Percentiles rank a stretch among this genome's conserved stretches.
Conservation (phyloP, 768 basidiomycete species). For the Suillus discolor region DNA sequence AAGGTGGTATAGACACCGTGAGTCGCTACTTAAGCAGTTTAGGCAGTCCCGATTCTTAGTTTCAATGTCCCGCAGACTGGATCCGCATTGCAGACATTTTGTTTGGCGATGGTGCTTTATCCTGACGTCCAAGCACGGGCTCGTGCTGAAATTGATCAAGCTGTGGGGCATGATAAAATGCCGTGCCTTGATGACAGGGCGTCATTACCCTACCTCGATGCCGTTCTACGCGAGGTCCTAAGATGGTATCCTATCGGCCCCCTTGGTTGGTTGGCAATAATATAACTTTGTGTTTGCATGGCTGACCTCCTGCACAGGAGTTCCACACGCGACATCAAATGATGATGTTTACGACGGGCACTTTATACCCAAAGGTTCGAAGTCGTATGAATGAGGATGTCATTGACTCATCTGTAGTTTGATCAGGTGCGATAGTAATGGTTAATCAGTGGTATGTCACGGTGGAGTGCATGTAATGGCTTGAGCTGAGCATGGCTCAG, state of each 20-base stretch:
- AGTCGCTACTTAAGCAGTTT: neutral
- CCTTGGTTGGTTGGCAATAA: constrained; percentile 15
- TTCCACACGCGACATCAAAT: constrained; percentile 22
- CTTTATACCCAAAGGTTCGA: constrained; percentile 52
- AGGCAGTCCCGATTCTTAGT: neutral
- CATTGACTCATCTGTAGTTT: neutral
- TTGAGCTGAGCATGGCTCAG: no score
- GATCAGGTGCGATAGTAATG: no score
- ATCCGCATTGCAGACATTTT: constrained; percentile 18
- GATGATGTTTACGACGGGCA: constrained; percentile 32
- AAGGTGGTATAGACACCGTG: constrained; percentile 5
- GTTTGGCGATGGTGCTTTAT: constrained; percentile 31
- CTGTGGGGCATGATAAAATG: constrained; percentile 19
- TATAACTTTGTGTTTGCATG: neutral
- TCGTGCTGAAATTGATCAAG: constrained; percentile 30
- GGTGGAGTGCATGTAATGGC: no score
- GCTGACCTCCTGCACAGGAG: constrained; percentile 9
- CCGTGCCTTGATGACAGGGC: constrained; percentile 10
- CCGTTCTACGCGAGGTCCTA: constrained; percentile 23
- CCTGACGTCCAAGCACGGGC: constrained; percentile 30
- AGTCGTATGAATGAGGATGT: neutral
- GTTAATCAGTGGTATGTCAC: no score
- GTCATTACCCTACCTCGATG: constrained; percentile 26
- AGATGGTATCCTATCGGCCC: constrained; percentile 26
- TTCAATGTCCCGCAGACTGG: neutral